phyloP scores from a whole-genome alignment of 331 rosid species.

The Pyrus hybrid region DNA sequence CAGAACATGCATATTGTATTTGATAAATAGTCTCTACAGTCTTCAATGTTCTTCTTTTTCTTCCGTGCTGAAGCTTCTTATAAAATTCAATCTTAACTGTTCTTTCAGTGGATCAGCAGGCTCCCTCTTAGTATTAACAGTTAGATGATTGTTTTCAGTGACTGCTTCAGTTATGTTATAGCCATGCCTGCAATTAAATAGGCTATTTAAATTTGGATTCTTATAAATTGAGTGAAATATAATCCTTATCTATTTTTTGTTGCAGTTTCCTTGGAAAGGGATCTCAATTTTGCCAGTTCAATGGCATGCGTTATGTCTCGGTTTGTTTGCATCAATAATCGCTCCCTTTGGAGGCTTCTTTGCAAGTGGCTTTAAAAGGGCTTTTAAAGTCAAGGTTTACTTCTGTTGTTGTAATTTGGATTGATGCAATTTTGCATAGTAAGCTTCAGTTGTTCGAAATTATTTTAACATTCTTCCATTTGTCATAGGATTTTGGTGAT shows the following conservation, averaged over 20 bases:
- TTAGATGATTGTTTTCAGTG: neutral
- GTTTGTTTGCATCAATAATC: slow-evolving; percentile 92
- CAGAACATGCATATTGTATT: neutral
- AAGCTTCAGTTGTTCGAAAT: slow-evolving; percentile 10
- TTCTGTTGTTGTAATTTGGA: neutral
- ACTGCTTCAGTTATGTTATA: neutral
- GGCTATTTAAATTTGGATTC: neutral
- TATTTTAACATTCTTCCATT: slow-evolving; percentile 6
- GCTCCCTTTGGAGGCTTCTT: slow-evolving; percentile 99
- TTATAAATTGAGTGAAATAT: neutral
- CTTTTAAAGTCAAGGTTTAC: slow-evolving; percentile 86
- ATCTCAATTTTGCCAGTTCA: slow-evolving; percentile 76
- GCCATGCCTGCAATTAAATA: neutral
- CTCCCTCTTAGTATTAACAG: too few species aligned
- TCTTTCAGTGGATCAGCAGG: neutral
- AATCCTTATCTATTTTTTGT: neutral
- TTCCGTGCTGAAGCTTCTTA: neutral
- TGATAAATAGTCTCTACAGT: neutral
- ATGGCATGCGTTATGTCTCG: slow-evolving; percentile 85
- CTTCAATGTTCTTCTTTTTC: neutral
- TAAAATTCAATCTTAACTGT: neutral
- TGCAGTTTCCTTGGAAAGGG: slow-evolving; percentile 91
- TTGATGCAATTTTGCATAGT: slow-evolving; percentile 1
- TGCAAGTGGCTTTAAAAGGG: slow-evolving; percentile 99
- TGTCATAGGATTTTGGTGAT: slow-evolving; percentile 90